Evolutionary conservation across 2,329 filamentous ascomycete species (phyloP).

Genomic region (Lojkania enalia): DNA sequence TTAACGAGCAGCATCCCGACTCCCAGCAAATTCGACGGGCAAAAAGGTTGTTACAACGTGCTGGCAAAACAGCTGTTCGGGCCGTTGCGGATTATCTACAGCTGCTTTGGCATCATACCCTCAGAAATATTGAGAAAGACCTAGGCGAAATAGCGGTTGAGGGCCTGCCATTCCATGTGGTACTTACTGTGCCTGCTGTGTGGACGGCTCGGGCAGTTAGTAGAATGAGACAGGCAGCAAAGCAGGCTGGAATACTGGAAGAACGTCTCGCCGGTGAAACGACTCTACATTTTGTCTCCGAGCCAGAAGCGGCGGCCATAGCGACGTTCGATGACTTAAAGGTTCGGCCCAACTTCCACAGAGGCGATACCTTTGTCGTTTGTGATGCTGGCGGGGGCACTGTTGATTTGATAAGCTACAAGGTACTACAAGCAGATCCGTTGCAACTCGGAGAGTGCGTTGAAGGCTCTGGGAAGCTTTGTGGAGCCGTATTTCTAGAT

Average conservation of each 20-base stretch:
- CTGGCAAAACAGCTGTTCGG: background rate
- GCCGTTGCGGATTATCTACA: background rate
- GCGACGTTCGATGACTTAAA: slow-evolving; percentile 12
- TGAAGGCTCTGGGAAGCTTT: slow-evolving; percentile 3
- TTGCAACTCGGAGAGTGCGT: slow-evolving; percentile 2
- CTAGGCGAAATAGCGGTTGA: background rate
- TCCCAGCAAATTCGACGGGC: background rate
- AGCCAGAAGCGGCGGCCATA: slow-evolving; percentile 30
- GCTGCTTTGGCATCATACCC: background rate
- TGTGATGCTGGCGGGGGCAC: slow-evolving; percentile 31
- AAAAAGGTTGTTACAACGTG: background rate
- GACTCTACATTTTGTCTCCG: slow-evolving; percentile 21
- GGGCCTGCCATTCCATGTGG: background rate
- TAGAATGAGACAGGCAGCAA: background rate
- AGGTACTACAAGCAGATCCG: slow-evolving; percentile 5
- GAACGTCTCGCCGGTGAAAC: background rate
- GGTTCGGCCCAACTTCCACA: slow-evolving; percentile 2
- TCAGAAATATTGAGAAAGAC: background rate
- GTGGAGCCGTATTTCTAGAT: slow-evolving; percentile 8
- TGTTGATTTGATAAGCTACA: slow-evolving; percentile 19
- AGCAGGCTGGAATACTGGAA: background rate
- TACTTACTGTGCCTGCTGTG: slow-evolving; percentile 1
- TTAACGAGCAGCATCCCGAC: background rate
- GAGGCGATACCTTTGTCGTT: slow-evolving; percentile 19
- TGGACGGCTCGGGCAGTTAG: background rate